phyloP scores from a whole-genome alignment of 805 yeast genomes.

The Nakazawaea ambrosiae region DNA sequence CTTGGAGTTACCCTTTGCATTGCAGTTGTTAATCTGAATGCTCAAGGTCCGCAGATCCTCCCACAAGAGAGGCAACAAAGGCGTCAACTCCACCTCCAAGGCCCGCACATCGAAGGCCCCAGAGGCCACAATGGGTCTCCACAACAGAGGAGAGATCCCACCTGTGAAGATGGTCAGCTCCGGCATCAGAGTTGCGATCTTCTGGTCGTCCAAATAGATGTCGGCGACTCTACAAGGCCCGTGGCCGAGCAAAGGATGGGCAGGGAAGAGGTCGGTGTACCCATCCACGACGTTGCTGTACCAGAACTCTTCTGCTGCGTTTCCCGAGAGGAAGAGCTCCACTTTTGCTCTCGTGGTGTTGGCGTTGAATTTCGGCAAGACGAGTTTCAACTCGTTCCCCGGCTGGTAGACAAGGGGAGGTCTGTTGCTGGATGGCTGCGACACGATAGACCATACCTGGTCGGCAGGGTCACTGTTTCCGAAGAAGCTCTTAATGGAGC shows the following conservation, averaged over 20 bases:
- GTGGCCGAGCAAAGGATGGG: slow-evolving; percentile 39
- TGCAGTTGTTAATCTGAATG: slow-evolving; percentile 49
- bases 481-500: slow-evolving; percentile 19
- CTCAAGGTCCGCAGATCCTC: slow-evolving; percentile 27
- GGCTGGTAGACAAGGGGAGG: slow-evolving; percentile 46
- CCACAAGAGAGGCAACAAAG: slow-evolving; percentile 68
- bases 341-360: slow-evolving; percentile 57
- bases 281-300: slow-evolving; percentile 53
- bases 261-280: slow-evolving; percentile 31
- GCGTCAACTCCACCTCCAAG: slow-evolving; percentile 64
- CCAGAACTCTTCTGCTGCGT: slow-evolving; percentile 82
- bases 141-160: slow-evolving; percentile 70
- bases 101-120: slow-evolving; percentile 69
- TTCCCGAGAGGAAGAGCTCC: slow-evolving; percentile 64
- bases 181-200: slow-evolving; percentile 59
- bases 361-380: slow-evolving; percentile 37
- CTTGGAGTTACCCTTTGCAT: slow-evolving; percentile 17
- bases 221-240: slow-evolving; percentile 70
- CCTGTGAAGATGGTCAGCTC: slow-evolving; percentile 75
- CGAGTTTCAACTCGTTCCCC: slow-evolving; percentile 25
- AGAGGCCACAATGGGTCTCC: slow-evolving; percentile 75
- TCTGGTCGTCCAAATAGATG: slow-evolving; percentile 49
- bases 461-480: slow-evolving; percentile 30
- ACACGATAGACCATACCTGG: slow-evolving; percentile 30
- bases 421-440: slow-evolving; percentile 15